These are phyloP conservation scores for Bromus sterilis DNA, from an alignment of 176 grass and related monocot genomes.

Conservation along the genomic window DNA sequence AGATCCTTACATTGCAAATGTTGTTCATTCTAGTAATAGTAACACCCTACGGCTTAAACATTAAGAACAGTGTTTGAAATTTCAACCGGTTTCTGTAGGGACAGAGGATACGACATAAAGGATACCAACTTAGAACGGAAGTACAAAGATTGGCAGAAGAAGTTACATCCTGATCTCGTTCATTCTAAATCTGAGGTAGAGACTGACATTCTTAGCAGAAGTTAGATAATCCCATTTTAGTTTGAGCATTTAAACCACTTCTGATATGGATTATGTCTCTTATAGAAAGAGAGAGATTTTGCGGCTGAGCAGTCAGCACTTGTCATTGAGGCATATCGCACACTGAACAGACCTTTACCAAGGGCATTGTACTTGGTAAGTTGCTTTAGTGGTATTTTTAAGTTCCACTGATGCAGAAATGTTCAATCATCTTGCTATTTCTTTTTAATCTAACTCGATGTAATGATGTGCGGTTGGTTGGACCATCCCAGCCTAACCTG, in stretches of 20 bases:
- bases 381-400: not conserved
- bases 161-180: slow-evolving; percentile 89
- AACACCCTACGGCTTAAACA: not conserved
- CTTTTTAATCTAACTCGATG: not conserved
- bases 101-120: slow-evolving; percentile 44
- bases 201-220: not conserved
- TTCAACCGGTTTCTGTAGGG: slow-evolving; percentile 36
- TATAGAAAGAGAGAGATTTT: slow-evolving; percentile 79
- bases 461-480: not conserved
- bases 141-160: slow-evolving; percentile 99
- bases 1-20: not conserved
- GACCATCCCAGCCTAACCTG: not conserved
- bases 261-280: slow-evolving; percentile 1
- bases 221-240: not conserved
- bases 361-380: slow-evolving; percentile 85
- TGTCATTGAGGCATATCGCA: slow-evolving; percentile 84
- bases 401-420: not conserved
- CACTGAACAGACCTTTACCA: slow-evolving; percentile 60
- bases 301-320: slow-evolving; percentile 71
- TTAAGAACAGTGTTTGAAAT: not conserved
- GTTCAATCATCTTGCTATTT: not conserved
- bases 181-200: slow-evolving; percentile 91
- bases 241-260: not conserved
- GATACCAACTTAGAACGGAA: slow-evolving; percentile 61
- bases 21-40: not conserved